Evolutionary conservation across 371 early-diverging fungal genomes (phyloP), one percentile per base, ranked within the genome.

Genomic region (Basidiobolus heterosporus): DNA sequence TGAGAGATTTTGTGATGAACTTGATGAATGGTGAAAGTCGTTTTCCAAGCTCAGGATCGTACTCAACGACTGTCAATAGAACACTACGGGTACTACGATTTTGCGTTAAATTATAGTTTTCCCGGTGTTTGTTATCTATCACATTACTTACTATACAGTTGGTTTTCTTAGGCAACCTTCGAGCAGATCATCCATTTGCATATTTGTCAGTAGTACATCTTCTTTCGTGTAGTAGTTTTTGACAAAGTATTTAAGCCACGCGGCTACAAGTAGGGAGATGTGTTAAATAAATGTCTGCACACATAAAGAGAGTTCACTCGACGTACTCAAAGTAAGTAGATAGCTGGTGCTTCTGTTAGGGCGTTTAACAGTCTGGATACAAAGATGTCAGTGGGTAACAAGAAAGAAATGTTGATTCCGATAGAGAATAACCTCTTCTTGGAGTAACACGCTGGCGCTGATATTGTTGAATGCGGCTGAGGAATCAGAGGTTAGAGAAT

Each of bases 221-320:
- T 42, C 42, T 13, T 18, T 42, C 17, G 22, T 23, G 8, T 23
- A 23, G 20, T 49, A 53, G 36, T 65, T 53, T 15, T 46, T 36
- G 1, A 63, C 52, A 38, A 69, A 57, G 35, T 57, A 40, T 23
- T 59, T 60, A 14, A 69, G 22, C 64, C 66, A 69, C 35, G 60
- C 65, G 11, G 59, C 64, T 62, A 59, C 18, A 22, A 14, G 11
- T 21, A 19, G 8, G 9, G 15, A 7, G 13, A 37, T 46, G 6
- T 44, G 0, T 9, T 39, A 13, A 40, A 19, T 38, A 17, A 8
- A 16, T 1, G 3, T 36, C 30, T 30, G 3, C 9, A 9, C 3
- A 5, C 14, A 16, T 15, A 38, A 2, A 17, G 38, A 22, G 9
- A 38, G 1, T 9, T 14, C 5, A 13, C 7, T 1, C 1, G 6